Evolutionary conservation across 2,329 filamentous ascomycete genomes (phyloP), one percentile per base, ranked within the genome.

Genomic region (Aspergillus pseudonomiae): DNA sequence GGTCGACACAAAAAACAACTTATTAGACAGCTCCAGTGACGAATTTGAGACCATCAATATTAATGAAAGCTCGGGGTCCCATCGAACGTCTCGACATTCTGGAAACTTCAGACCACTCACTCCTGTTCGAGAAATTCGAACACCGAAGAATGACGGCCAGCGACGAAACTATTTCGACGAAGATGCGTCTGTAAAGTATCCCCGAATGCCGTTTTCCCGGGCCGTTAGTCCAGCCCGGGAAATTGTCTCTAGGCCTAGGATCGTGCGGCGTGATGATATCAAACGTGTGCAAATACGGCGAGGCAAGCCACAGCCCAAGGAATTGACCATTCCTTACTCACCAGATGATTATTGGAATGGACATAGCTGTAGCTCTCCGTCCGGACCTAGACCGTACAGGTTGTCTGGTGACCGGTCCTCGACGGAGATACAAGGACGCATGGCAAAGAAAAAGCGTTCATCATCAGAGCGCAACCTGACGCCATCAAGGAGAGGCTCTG

Each of bases 341-440:
- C 74, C 74, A 1, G 72, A 76, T 12, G 73, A 75, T 62, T 65
- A 72, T 57, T 76, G 73, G 75, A 56, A 67, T 11, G 68, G 71
- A 46, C 66, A 69, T 10, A 61, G 59, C 19, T 58, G 63, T 45
- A 48, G 60, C 9, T 41, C 55, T 10, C 34, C 30, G 7, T 48
- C 65, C 5, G 60, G 45, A 26, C 39, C 53, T 28, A 52, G 53
- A 1, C 28, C 57, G n/a, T 39, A 61, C 26, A 63, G 53, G 34
- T 43, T 58, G 24, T 60, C 65, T 3, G 41, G 50, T 39, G 63
- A 64, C 19, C 59, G 60, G 41, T 61, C 54, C 30, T 53, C 63
- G 24, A 39, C 60, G 11, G 59, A 60, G 28, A 56, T 56, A 32
- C 59, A 30, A 9, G 45, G 61, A 12, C 60, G 54, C n/a, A 67